Evolutionary conservation across 1,284 basidiomycete species (phyloP).

Genomic region (Malassezia pachydermatis): DNA sequence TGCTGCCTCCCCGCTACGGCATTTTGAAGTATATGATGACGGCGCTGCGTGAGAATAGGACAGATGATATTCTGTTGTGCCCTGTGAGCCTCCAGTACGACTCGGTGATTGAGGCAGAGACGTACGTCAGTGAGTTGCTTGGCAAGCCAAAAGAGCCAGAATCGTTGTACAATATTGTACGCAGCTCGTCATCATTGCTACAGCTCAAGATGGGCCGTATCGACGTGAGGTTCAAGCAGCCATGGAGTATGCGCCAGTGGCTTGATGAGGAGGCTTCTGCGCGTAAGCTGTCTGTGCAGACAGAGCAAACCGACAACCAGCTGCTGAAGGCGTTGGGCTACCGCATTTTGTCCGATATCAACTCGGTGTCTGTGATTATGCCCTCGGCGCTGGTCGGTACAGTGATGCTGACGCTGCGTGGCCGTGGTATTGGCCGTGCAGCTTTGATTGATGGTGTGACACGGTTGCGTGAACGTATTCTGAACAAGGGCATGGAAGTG

Average conservation of each 20-base stretch:
- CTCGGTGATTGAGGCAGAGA: constrained; percentile 49
- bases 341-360: constrained; percentile 48
- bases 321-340: constrained; percentile 48
- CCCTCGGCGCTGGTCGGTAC: constrained; percentile 48
- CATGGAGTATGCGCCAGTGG: constrained; percentile 47
- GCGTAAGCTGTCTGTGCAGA: constrained; percentile 21
- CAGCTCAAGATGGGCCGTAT: constrained; percentile 48
- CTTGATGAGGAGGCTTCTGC: constrained; percentile 43
- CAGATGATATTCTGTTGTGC: constrained; percentile 47
- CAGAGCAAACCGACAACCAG: constrained; percentile 32
- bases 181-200: constrained; percentile 42
- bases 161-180: constrained; percentile 44
- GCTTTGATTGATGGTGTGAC: constrained; percentile 46
- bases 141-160: constrained; percentile 50
- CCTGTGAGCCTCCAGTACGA: constrained; percentile 49
- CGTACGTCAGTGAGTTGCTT: constrained; percentile 48
- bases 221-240: constrained; percentile 49
- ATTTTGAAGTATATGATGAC: constrained; percentile 49
- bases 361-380: constrained; percentile 48
- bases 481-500: constrained; percentile 45
- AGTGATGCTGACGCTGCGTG: constrained; percentile 47
- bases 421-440: constrained; percentile 46
- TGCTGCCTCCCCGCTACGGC: constrained; percentile 49
- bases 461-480: constrained; percentile 40
- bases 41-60: constrained; percentile 38